These are phyloP conservation scores for Tylopilus balloui DNA, from an alignment of 768 basidiomycete genomes.

Conservation along the genomic window DNA sequence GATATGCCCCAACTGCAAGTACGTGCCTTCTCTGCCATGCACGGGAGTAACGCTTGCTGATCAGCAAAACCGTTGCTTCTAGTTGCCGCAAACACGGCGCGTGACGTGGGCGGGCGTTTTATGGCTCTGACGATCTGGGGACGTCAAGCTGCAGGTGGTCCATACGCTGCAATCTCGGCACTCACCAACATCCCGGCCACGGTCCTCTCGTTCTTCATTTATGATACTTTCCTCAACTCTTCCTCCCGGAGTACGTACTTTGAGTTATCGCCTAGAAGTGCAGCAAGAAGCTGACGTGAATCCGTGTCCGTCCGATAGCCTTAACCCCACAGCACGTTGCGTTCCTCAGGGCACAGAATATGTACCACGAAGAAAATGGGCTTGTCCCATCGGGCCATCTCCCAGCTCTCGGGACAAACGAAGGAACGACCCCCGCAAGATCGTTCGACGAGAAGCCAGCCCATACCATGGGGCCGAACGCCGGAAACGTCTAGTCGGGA, in stretches of 20 bases:
- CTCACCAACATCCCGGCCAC: constrained; percentile 66
- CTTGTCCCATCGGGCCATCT: constrained; percentile 23
- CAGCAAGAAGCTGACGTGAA: constrained; percentile 10
- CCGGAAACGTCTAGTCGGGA: constrained; percentile 14
- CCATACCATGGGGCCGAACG: background rate
- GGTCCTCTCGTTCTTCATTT: constrained; percentile 47
- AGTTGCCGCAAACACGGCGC: constrained; percentile 64
- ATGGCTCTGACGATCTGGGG: constrained; percentile 62
- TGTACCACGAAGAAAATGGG: constrained; percentile 24
- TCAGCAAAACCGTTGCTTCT: background rate
- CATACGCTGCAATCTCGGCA: constrained; percentile 59
- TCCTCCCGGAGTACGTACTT: constrained; percentile 49
- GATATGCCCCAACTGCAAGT: constrained; percentile 51
- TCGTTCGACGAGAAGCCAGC: constrained; percentile 13
- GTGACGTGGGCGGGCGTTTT: constrained; percentile 64
- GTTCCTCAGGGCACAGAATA: constrained; percentile 20
- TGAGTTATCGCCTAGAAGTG: background rate
- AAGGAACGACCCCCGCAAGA: constrained; percentile 3
- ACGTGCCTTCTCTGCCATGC: constrained; percentile 1
- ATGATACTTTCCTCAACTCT: constrained; percentile 56
- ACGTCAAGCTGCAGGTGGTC: constrained; percentile 43
- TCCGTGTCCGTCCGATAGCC: constrained; percentile 9
- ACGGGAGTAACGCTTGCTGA: background rate
- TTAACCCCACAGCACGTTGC: constrained; percentile 22
- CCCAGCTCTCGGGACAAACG: constrained; percentile 9